Evolutionary conservation across 306 rosid species (phyloP).

Genomic region (Boehmeria nivea): DNA sequence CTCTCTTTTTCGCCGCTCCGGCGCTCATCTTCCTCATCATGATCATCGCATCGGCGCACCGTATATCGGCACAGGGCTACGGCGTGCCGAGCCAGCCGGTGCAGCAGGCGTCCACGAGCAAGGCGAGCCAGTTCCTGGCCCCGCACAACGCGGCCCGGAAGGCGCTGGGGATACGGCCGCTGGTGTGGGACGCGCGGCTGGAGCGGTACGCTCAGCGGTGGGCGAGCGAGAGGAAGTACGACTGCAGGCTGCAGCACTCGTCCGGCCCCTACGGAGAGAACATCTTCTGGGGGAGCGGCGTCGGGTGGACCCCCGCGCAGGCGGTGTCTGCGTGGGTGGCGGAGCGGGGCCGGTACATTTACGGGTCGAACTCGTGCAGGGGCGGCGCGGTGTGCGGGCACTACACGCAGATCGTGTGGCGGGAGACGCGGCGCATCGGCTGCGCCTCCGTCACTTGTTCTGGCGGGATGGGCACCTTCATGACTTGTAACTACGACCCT

Average conservation of each 20-base stretch:
- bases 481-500: slow-evolving; percentile 87
- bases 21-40: no score
- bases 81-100: not conserved
- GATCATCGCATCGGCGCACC: slow-evolving; percentile 12
- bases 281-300: slow-evolving; percentile 91
- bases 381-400: slow-evolving; percentile 65
- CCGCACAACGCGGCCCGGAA: slow-evolving; percentile 71
- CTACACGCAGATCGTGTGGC: slow-evolving; percentile 89
- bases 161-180: slow-evolving; percentile 29
- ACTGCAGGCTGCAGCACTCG: slow-evolving; percentile 66
- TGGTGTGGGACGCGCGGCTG: slow-evolving; percentile 51
- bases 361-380: slow-evolving; percentile 53
- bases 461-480: slow-evolving; percentile 54
- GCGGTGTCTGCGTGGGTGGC: slow-evolving; percentile 68
- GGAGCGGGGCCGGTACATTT: slow-evolving; percentile 50
- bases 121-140: slow-evolving; percentile 42
- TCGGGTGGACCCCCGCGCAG: slow-evolving; percentile 61
- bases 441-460: slow-evolving; percentile 63
- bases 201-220: slow-evolving; percentile 57
- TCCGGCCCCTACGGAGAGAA: slow-evolving; percentile 87
- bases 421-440: slow-evolving; percentile 43
- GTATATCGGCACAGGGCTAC: slow-evolving; percentile 6
- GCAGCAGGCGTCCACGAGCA: slow-evolving; percentile 1
- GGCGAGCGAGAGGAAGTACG: slow-evolving; percentile 56
- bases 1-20: no score